Evolutionary conservation across 306 rosid genomes (phyloP).

Genomic region (Corylus americana): DNA sequence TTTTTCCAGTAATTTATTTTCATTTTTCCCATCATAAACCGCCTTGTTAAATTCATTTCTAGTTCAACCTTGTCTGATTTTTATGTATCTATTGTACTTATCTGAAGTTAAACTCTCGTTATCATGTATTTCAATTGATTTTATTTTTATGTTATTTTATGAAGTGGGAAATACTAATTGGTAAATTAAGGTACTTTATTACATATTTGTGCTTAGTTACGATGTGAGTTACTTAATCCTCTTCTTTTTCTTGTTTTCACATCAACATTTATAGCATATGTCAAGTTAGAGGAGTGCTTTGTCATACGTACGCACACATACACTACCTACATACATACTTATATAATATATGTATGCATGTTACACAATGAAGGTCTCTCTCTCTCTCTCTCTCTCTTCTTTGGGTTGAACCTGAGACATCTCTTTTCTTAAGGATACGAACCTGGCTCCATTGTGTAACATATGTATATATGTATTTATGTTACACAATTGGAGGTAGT

Average conservation of each 20-base stretch:
- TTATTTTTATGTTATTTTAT: background rate
- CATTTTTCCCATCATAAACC: background rate
- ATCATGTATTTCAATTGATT: background rate
- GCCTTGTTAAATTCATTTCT: background rate
- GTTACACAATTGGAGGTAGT: too few species aligned
- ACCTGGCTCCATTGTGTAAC: too few species aligned
- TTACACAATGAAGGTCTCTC: background rate
- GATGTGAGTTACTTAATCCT: background rate
- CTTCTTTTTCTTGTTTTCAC: background rate
- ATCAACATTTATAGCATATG: too few species aligned
- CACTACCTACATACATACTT: background rate
- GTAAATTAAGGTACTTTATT: background rate
- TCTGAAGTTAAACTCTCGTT: background rate
- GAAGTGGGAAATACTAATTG: background rate
- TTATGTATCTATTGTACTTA: background rate
- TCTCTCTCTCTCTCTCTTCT: background rate
- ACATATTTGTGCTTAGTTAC: background rate
- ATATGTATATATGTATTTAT: too few species aligned
- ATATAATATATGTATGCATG: background rate
- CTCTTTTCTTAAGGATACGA: too few species aligned
- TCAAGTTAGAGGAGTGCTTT: too few species aligned
- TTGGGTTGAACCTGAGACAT: background rate
- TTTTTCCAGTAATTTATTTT: background rate
- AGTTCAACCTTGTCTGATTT: constrained; percentile 3
- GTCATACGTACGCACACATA: too few species aligned